phyloP scores from a whole-genome alignment of 2,329 filamentous ascomycete genomes.

The Phialophora tarda region DNA sequence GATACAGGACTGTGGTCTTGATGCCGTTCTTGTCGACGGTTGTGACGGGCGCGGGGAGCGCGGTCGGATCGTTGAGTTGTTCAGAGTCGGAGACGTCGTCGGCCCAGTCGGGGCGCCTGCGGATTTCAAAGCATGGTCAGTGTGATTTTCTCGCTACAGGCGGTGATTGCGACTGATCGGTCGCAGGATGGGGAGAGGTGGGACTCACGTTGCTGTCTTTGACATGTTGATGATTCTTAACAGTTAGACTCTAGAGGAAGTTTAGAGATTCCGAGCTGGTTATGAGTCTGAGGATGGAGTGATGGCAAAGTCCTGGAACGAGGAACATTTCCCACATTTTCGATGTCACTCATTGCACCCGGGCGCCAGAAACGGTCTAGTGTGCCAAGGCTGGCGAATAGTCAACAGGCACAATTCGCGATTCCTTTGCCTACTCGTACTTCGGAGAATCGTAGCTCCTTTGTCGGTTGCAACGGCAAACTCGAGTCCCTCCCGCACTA shows the following conservation, averaged over 20 bases:
- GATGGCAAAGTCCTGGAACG: slow-evolving; percentile 18
- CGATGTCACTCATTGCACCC: slow-evolving; percentile 1
- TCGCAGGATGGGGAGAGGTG: background rate
- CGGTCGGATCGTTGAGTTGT: slow-evolving; percentile 82
- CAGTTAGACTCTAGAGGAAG: background rate
- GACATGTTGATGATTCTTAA: slow-evolving; percentile 32
- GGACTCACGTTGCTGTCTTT: slow-evolving; percentile 37
- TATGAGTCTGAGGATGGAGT: slow-evolving; percentile 6
- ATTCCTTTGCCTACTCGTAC: background rate
- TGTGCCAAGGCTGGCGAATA: slow-evolving; percentile 5
- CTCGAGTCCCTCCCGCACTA: background rate
- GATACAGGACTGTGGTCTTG: slow-evolving; percentile 90
- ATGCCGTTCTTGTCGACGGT: slow-evolving; percentile 98
- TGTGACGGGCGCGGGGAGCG: slow-evolving; percentile 83
- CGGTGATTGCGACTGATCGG: background rate
- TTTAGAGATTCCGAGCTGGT: background rate
- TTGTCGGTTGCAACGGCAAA: background rate
- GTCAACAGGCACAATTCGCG: background rate
- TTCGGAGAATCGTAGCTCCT: background rate
- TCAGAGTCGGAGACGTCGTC: slow-evolving; percentile 70
- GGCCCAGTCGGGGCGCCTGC: slow-evolving; percentile 40
- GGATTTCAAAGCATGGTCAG: slow-evolving; percentile 27
- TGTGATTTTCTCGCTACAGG: background rate
- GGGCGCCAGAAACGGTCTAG: slow-evolving; percentile 14
- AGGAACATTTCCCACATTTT: slow-evolving; percentile 22